Conservation (phyloP, 2,329 filamentous ascomycete species). For the Thyridium curvatum region DNA sequence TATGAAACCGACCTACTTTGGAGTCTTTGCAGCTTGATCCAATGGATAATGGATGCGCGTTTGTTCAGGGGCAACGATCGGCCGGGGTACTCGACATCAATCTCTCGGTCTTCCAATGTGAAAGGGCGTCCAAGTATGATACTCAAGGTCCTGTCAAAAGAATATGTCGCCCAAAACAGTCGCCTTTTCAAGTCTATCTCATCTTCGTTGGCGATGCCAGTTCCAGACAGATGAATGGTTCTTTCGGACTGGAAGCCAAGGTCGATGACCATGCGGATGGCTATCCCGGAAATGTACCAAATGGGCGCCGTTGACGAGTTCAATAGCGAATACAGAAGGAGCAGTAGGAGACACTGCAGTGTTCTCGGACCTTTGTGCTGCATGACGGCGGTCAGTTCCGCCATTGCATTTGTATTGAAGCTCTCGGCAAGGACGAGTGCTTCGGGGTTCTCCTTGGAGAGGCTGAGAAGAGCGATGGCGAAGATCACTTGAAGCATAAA, state of each 20-base stretch:
- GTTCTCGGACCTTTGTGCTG: conserved; percentile 11
- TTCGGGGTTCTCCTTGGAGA: conserved; percentile 12
- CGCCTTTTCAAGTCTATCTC: conserved; percentile 11
- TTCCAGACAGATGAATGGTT: conserved; percentile 5
- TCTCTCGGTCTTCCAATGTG: conserved; percentile 13
- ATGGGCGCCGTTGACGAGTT: conserved; percentile 12
- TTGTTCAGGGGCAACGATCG: conserved; percentile 3
- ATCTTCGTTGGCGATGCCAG: not conserved
- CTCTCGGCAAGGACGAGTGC: conserved; percentile 9
- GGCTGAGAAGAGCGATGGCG: conserved; percentile 10
- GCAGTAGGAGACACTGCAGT: conserved; percentile 12
- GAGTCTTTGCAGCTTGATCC: conserved; percentile 13
- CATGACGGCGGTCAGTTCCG: conserved; percentile 11
- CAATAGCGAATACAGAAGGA: conserved; percentile 12
- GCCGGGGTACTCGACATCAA: conserved; percentile 11
- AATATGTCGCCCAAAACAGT: conserved; percentile 17
- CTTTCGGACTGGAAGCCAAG: conserved; percentile 13
- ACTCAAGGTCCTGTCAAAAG: conserved; percentile 14
- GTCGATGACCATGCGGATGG: conserved; percentile 16
- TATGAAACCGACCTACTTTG: conserved; percentile 12
- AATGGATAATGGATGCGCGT: conserved; percentile 11
- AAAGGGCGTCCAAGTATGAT: conserved; percentile 15
- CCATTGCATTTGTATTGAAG: conserved; percentile 11
- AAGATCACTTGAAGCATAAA: conserved; percentile 15
- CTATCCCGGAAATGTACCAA: conserved; percentile 16